These are phyloP conservation scores for Yarrowia sp. DNA, from an alignment of 805 yeast species.

Conservation along the genomic window DNA sequence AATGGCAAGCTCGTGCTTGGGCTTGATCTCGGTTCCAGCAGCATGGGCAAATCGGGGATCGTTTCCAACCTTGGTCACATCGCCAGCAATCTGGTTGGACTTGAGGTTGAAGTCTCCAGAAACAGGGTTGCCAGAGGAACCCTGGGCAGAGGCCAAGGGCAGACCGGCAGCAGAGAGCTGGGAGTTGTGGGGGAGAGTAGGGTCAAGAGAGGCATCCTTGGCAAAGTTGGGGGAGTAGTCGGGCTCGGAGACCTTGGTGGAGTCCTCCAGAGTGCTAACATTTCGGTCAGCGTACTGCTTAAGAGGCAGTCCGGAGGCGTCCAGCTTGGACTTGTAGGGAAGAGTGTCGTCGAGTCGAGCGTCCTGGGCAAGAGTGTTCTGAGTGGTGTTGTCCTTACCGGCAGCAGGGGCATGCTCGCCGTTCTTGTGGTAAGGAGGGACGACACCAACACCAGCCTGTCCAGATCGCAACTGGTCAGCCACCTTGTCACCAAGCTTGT, in stretches of 20 bases:
- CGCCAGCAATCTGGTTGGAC: background rate
- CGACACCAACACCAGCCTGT: constrained; percentile 1
- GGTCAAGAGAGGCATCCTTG: background rate
- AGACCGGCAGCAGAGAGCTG: background rate
- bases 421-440: background rate
- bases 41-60: constrained; percentile 1
- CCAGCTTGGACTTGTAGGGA: background rate
- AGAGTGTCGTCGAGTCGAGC: background rate
- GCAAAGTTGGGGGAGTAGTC: background rate
- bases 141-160: background rate
- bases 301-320: background rate
- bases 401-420: background rate
- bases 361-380: background rate
- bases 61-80: background rate
- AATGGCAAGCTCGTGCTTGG: background rate
- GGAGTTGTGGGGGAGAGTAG: background rate
- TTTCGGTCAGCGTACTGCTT: background rate
- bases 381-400: background rate
- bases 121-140: background rate
- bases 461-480: background rate
- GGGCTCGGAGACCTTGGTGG: background rate
- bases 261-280: background rate
- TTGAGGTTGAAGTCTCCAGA: constrained; percentile 4
- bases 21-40: background rate
- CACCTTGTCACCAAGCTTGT: background rate